Evolutionary conservation across 352 stramenopile species (phyloP).

Genomic region (Globisporangium cystogenes): DNA sequence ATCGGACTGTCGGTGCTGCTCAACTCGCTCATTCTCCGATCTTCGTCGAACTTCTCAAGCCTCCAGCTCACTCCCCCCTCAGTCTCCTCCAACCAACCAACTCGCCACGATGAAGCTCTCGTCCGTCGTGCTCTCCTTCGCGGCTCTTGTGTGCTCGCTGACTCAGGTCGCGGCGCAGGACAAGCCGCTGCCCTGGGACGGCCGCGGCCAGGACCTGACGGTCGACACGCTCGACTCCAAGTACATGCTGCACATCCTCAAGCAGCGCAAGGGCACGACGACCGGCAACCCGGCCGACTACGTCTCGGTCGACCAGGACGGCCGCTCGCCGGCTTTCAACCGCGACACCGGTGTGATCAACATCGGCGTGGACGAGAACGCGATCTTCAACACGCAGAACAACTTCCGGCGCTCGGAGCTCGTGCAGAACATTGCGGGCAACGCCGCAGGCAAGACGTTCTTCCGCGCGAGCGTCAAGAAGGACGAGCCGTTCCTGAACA

Average conservation of each 20-base stretch:
- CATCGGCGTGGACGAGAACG: constrained; percentile 36
- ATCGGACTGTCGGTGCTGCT: no score
- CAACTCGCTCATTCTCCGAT: neutral
- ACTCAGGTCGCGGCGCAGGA: constrained; percentile 11
- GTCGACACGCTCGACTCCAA: constrained; percentile 45
- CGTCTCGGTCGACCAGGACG: constrained; percentile 32
- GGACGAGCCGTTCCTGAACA: constrained; percentile 38
- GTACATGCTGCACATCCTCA: constrained; percentile 65
- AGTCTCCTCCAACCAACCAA: neutral
- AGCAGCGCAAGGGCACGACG: constrained; percentile 38
- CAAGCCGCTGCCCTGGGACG: constrained; percentile 47
- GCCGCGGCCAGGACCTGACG: constrained; percentile 42
- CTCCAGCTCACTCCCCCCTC: neutral
- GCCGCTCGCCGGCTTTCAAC: constrained; percentile 50
- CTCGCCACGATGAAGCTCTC: constrained; percentile 21
- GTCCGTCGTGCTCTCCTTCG: constrained; percentile 20
- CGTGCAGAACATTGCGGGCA: constrained; percentile 44
- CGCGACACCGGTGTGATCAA: constrained; percentile 55
- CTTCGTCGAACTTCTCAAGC: neutral
- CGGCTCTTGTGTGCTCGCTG: constrained; percentile 19
- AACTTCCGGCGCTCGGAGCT: constrained; percentile 68
- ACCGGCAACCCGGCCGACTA: constrained; percentile 40
- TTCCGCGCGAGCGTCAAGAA: constrained; percentile 60
- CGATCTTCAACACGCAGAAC: constrained; percentile 44
- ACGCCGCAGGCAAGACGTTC: constrained; percentile 39